A percentile compares a stretch with the other conserved stretches of the same genome.
phyloP scores from a whole-genome alignment of 371 early-diverging fungal species.

The Mortierella sp. region DNA sequence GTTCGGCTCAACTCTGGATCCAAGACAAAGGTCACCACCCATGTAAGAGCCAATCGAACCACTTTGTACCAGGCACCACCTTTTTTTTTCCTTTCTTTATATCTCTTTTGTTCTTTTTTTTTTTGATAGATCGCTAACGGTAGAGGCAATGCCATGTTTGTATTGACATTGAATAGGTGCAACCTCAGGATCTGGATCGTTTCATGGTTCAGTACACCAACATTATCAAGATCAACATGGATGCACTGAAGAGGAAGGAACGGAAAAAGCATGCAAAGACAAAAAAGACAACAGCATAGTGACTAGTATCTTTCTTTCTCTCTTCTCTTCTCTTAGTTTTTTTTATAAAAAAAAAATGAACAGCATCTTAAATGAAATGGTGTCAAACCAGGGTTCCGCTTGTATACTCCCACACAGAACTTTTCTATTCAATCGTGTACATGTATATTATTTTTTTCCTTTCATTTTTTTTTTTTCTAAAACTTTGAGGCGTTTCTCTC shows the following conservation, averaged over 20 bases:
- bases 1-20: slow-evolving; percentile 39
- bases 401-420: too few relatives aligned
- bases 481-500: slow-evolving; percentile 36
- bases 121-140: not conserved
- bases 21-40: slow-evolving; percentile 42
- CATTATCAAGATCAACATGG: slow-evolving; percentile 60
- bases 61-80: too few relatives aligned
- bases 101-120: not conserved
- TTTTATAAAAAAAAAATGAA: not conserved
- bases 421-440: too few relatives aligned
- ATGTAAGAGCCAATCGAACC: slow-evolving; percentile 11
- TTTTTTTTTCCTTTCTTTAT: not conserved
- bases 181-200: slow-evolving; percentile 55
- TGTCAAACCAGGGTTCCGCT: too few relatives aligned
- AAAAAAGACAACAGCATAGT: slow-evolving; percentile 46
- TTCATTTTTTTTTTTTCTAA: slow-evolving; percentile 10
- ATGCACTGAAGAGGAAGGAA: slow-evolving; percentile 63
- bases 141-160: not conserved
- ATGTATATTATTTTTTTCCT: not conserved
- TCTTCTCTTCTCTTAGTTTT: slow-evolving; percentile 4
- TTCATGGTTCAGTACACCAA: slow-evolving; percentile 61
- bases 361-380: not conserved
- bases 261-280: slow-evolving; percentile 58
- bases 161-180: slow-evolving; percentile 28
- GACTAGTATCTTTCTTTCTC: too few relatives aligned